Conservation (phyloP, 2,329 filamentous ascomycete species). For the Sporothrix protearum region DNA sequence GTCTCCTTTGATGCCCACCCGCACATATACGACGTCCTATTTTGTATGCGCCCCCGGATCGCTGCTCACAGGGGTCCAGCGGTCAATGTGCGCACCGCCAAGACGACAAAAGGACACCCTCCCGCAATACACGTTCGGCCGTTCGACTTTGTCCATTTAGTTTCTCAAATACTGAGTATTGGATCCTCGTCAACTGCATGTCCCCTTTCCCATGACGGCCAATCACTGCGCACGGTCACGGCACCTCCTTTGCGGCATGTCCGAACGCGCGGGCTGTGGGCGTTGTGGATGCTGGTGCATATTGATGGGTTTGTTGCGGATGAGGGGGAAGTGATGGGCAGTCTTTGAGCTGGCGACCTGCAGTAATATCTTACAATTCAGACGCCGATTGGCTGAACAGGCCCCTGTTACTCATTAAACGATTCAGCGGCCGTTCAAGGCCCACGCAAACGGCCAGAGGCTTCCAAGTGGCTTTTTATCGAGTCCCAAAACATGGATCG, state of each 20-base stretch:
- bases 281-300: not conserved
- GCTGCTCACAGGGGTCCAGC: not conserved
- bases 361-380: not conserved
- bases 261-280: constrained; percentile 8
- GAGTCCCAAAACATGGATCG: not conserved
- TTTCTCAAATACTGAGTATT: not conserved
- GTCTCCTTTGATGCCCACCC: not conserved
- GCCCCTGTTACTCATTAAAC: not conserved
- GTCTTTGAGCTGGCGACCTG: not conserved
- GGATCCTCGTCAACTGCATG: not conserved
- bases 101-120: not conserved
- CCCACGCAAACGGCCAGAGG: not conserved
- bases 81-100: not conserved
- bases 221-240: not conserved
- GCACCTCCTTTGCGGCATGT: constrained; percentile 2
- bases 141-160: not conserved
- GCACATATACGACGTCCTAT: not conserved
- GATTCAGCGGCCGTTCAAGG: not conserved
- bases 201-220: not conserved
- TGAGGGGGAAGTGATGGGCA: not conserved
- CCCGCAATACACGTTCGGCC: not conserved
- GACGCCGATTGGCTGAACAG: not conserved
- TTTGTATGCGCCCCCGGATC: not conserved
- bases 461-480: not conserved
- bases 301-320: not conserved